Conservation (phyloP, 2,329 filamentous ascomycete species). For the Fusarium phyllophilum region DNA sequence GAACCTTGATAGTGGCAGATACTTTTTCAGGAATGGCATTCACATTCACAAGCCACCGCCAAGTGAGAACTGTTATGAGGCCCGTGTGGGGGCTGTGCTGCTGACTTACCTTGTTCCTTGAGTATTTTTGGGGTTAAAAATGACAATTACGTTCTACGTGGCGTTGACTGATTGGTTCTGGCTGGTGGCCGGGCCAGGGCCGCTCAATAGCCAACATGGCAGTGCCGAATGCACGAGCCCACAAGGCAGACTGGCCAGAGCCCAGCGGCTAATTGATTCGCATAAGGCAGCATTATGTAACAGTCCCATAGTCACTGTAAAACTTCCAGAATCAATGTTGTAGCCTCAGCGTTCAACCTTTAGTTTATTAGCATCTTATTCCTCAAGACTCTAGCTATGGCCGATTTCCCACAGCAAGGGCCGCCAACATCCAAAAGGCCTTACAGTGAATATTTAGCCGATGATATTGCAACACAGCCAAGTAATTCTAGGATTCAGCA, state of each 20-base stretch:
- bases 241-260: background rate
- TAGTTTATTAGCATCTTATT: too few species aligned
- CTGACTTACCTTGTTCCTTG: background rate
- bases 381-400: background rate
- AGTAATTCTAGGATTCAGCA: background rate
- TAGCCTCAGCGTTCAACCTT: background rate
- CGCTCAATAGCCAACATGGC: background rate
- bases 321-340: background rate
- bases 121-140: background rate
- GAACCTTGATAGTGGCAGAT: background rate
- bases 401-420: background rate
- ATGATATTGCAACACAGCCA: background rate
- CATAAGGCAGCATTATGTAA: background rate
- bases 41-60: background rate
- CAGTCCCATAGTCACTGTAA: background rate
- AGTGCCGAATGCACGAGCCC: background rate
- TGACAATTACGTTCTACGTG: background rate
- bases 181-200: too few species aligned
- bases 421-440: background rate
- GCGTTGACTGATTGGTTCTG: background rate
- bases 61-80: background rate
- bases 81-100: background rate
- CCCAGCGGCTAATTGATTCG: background rate
- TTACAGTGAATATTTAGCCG: background rate
- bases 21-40: background rate